phyloP scores from a whole-genome alignment of 495 filamentous ascomycete species.

The Margaritispora aquatica region DNA sequence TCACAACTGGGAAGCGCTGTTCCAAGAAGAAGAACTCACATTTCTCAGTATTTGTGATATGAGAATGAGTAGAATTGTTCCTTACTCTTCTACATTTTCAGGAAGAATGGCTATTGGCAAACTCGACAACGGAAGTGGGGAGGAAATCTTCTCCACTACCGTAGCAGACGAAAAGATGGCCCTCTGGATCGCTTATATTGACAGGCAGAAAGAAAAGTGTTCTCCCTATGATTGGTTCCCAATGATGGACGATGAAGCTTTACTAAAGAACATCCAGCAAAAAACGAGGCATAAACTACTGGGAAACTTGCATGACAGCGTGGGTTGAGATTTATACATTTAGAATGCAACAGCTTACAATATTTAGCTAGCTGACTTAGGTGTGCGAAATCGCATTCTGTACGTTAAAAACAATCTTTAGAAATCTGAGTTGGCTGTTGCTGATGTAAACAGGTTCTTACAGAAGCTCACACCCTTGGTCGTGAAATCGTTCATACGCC shows the following conservation, averaged over 20 bases:
- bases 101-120: not conserved
- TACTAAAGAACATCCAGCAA: not conserved
- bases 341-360: not conserved
- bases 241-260: not conserved
- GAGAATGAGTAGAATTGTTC: not conserved
- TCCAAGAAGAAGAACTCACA: not conserved
- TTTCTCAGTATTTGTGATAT: not conserved
- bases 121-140: not conserved
- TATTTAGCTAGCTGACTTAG: conserved; percentile 9
- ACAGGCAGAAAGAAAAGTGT: no score
- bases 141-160: not conserved
- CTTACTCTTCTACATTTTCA: not conserved
- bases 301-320: not conserved
- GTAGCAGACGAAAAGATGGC: not conserved
- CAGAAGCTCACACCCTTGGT: conserved; percentile 8
- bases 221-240: no score
- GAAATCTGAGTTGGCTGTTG: not conserved
- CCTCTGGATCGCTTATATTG: not conserved
- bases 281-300: not conserved
- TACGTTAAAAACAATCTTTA: conserved; percentile 7
- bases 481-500: conserved; percentile 7
- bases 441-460: not conserved
- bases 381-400: conserved; percentile 10
- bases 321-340: not conserved
- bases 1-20: not conserved